Conservation (phyloP, 208 protist genomes). For the Naegleria fowleri region DNA sequence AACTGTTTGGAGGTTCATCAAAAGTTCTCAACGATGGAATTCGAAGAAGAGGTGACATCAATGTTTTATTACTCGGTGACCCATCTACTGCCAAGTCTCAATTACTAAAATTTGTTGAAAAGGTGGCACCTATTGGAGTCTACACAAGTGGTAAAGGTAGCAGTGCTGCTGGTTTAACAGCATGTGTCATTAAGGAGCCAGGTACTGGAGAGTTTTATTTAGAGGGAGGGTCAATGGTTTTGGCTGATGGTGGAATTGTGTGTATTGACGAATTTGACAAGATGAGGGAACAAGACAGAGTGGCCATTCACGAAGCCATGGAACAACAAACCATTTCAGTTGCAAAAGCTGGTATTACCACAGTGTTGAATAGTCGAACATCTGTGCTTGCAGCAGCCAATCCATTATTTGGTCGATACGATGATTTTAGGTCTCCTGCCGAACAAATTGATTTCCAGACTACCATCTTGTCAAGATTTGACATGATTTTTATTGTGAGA, state of each 20-base stretch:
- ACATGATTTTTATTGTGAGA: constrained; percentile 37
- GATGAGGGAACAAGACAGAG: constrained; percentile 94
- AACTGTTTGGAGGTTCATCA: constrained; percentile 95
- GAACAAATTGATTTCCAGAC: constrained; percentile 29
- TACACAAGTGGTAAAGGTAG: constrained; percentile 98
- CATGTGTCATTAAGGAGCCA: constrained; percentile 20
- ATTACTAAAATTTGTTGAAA: constrained; percentile 96
- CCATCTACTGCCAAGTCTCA: constrained; percentile 98
- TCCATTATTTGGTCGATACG: constrained; percentile 46
- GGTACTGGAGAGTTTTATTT: constrained; percentile 92
- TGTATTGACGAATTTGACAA: constrained; percentile 99
- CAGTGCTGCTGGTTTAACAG: constrained; percentile 37
- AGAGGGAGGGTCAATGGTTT: constrained; percentile 99
- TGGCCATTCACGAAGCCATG: constrained; percentile 99
- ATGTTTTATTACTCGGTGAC: constrained; percentile 98
- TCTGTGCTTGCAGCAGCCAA: constrained; percentile 99
- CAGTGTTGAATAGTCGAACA: constrained; percentile 97
- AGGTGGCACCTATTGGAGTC: constrained; percentile 91
- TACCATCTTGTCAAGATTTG: constrained; percentile 36
- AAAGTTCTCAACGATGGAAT: constrained; percentile 91
- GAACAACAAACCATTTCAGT: constrained; percentile 99
- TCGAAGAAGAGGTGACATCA: constrained; percentile 96
- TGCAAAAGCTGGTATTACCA: constrained; percentile 98
- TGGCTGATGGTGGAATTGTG: constrained; percentile 93
- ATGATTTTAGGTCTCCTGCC: constrained; percentile 2